Conservation (phyloP, 2,329 filamentous ascomycete species). For the Aspergillus brasiliensis region DNA sequence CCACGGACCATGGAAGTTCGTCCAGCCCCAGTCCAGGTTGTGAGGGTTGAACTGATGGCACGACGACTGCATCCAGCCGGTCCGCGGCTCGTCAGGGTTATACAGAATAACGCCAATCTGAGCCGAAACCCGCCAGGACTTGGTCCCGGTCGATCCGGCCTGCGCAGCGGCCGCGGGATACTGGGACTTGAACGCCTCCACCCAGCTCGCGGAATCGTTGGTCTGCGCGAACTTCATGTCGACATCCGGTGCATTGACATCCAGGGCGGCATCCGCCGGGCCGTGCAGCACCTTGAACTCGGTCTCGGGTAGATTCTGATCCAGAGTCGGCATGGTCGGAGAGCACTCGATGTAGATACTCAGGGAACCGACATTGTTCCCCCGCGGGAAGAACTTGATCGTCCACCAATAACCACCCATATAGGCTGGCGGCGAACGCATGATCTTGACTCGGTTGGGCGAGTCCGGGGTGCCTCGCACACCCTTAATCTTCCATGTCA, state of each 20-base stretch:
- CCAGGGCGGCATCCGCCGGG: slow-evolving; percentile 37
- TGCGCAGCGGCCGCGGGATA: slow-evolving; percentile 23
- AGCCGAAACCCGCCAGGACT: slow-evolving; percentile 55
- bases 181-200: slow-evolving; percentile 33
- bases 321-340: slow-evolving; percentile 46
- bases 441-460: slow-evolving; percentile 60
- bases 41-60: slow-evolving; percentile 61
- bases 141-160: slow-evolving; percentile 14
- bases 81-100: slow-evolving; percentile 64
- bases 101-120: slow-evolving; percentile 65
- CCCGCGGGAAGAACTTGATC: slow-evolving; percentile 66
- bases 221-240: slow-evolving; percentile 34
- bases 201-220: slow-evolving; percentile 32
- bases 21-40: slow-evolving; percentile 66
- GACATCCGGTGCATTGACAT: slow-evolving; percentile 33
- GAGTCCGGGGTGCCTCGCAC: slow-evolving; percentile 63
- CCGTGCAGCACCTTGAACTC: slow-evolving; percentile 46
- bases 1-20: slow-evolving; percentile 61
- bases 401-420: slow-evolving; percentile 66
- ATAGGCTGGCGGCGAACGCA: slow-evolving; percentile 58
- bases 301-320: slow-evolving; percentile 40
- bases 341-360: slow-evolving; percentile 65
- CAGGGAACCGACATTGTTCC: slow-evolving; percentile 60
- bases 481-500: slow-evolving; percentile 61
- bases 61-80: slow-evolving; percentile 58